Evolutionary conservation across 2,329 filamentous ascomycete species (phyloP).

Genomic region (Whalleya microplaca): DNA sequence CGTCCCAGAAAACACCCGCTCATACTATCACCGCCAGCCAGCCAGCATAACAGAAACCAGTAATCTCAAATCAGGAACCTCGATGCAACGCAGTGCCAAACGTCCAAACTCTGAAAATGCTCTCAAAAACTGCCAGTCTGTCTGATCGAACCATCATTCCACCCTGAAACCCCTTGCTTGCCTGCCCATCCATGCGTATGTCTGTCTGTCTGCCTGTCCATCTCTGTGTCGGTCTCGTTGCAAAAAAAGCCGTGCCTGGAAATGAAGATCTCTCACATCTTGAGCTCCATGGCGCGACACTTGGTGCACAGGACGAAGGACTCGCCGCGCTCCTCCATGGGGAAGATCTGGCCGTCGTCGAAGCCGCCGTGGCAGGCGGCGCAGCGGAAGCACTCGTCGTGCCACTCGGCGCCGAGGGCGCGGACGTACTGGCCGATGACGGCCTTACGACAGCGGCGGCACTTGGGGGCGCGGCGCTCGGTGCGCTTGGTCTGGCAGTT

Average conservation of each 20-base stretch:
- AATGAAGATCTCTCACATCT: too few relatives aligned
- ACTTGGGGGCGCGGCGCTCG: slow-evolving; percentile 85
- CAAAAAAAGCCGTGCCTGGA: too few relatives aligned
- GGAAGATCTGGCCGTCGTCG: slow-evolving; percentile 68
- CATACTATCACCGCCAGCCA: background rate
- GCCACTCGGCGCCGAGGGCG: slow-evolving; percentile 91
- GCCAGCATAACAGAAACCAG: background rate
- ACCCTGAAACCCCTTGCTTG: too few relatives aligned
- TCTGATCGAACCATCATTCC: too few relatives aligned
- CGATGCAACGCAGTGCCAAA: background rate
- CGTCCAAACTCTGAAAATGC: background rate
- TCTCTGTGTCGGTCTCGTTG: too few relatives aligned
- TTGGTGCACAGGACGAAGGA: slow-evolving; percentile 62
- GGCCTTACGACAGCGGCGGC: slow-evolving; percentile 79
- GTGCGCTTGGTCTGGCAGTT: slow-evolving; percentile 90
- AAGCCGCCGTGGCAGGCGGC: slow-evolving; percentile 63
- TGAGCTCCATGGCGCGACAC: slow-evolving; percentile 64
- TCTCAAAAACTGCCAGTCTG: too few relatives aligned
- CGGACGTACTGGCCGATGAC: slow-evolving; percentile 90
- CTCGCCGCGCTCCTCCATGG: slow-evolving; percentile 55
- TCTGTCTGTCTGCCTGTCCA: too few relatives aligned
- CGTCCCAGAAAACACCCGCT: background rate
- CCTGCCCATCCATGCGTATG: too few relatives aligned
- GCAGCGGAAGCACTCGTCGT: slow-evolving; percentile 89
- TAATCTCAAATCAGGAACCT: background rate